Base-by-base conservation (phyloP, 23 red algal species). In the Pyropia yezoensis region DNA sequence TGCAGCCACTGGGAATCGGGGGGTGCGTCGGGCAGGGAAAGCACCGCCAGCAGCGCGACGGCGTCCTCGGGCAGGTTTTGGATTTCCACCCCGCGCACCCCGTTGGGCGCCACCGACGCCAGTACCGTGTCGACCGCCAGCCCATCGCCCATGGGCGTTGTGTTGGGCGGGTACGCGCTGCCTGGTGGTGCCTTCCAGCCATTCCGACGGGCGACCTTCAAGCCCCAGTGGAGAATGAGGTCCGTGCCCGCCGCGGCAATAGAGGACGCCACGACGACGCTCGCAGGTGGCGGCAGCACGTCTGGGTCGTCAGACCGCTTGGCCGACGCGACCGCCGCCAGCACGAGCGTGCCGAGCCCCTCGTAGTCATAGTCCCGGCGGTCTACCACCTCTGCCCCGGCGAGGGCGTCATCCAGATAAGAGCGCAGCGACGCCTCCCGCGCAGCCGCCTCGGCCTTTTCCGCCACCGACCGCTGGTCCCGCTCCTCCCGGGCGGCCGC, bases 221-320 rank as follows among this genome's bases (percentile, higher is more conserved):
- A 62, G 25, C 86, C 86, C 75, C 86, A 90, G 67, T 90, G 86
- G 16, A 90, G 49, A 49, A 90, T 20, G 25, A 90, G 50, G 65
- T 77, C 77, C 21, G 64, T 71, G 49, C 86, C 86, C 56, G 68
- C 76, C 27, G 80, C 27, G 34, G 71, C 65, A 18, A 90, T 70
- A 3, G 72, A 80, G 17, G 86, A 79, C 12, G 66, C 86, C 19
- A 90, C 65, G 26, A 74, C 39, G 5, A 90, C 34, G 20, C 18
- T 66, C 26, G 54, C 71, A 11, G 62, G 63, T 13, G 62, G 21
- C 67, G 73, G 22, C 27, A 23, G 22, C n/a, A 27, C 22, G 64
- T 86, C 69, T n/a, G 21, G 18, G 21, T 59, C 34, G 21, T 90
- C 26, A 5, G 63, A 26, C 26, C 20, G n/a, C 32, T 66, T 66